phyloP scores from a whole-genome alignment of 108 stramenopile species.

The Stephanodiscus triporus region DNA sequence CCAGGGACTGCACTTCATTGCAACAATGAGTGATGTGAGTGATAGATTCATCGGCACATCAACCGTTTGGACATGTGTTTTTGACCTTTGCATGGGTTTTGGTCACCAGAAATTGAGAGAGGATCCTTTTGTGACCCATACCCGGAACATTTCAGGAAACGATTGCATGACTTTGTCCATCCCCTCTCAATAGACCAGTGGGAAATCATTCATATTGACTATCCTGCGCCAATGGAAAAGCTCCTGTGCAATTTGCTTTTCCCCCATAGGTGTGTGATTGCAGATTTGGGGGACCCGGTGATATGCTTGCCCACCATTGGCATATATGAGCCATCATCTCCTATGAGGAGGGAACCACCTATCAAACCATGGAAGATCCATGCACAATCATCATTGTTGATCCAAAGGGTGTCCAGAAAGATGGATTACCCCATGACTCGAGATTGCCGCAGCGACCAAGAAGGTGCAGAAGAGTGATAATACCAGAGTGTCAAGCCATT shows the following conservation, averaged over 20 bases:
- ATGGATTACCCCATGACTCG: too few species aligned
- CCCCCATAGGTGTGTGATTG: slow-evolving; percentile 8
- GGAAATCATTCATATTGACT: neutral
- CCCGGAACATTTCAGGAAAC: slow-evolving; percentile 15
- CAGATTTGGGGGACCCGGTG: neutral
- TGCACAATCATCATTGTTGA: too few species aligned
- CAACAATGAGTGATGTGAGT: too few species aligned
- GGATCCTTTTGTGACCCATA: slow-evolving; percentile 4
- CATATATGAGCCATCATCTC: neutral
- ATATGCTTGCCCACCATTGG: slow-evolving; percentile 14
- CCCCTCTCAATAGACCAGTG: slow-evolving; percentile 4
- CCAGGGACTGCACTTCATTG: too few species aligned
- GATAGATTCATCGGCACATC: too few species aligned
- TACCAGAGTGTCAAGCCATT: too few species aligned
- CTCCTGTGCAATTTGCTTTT: neutral
- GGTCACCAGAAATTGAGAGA: too few species aligned
- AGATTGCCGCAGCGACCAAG: too few species aligned
- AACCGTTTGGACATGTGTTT: too few species aligned
- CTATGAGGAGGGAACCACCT: slow-evolving; percentile 12
- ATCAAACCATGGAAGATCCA: too few species aligned
- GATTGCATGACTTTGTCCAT: neutral
- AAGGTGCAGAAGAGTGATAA: too few species aligned
- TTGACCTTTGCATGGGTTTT: neutral
- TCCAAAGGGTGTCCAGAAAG: too few species aligned
- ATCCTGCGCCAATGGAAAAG: neutral